Conservation (phyloP, 2,329 filamentous ascomycete genomes). For the Aphanoascus verrucosus region DNA sequence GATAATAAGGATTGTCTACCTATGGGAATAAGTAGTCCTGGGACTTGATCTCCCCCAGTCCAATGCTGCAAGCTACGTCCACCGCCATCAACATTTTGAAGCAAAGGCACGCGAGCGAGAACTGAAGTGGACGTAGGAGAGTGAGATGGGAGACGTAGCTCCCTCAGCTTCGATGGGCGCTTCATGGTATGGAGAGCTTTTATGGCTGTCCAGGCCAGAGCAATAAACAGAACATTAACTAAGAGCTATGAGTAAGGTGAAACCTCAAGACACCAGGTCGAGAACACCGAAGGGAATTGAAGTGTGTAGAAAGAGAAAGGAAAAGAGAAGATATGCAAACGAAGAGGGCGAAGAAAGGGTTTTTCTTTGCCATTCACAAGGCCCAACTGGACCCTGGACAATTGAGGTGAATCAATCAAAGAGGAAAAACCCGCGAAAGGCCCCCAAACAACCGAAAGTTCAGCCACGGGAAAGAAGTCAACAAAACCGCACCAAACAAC, state of each 20-base stretch:
- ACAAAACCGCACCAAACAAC: background rate
- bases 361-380: background rate
- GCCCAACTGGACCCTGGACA: background rate
- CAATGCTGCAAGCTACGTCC: constrained; percentile 12
- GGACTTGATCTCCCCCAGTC: constrained; percentile 24
- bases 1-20: constrained; percentile 16
- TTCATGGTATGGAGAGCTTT: constrained; percentile 4
- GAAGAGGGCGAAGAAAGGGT: background rate
- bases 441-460: background rate
- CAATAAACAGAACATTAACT: background rate
- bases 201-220: constrained; percentile 2
- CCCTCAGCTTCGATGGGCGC: constrained; percentile 10
- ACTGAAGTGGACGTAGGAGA: constrained; percentile 12
- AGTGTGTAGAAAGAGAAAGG: background rate
- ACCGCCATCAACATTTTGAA: background rate
- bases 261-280: constrained; percentile 3
- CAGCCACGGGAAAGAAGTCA: background rate
- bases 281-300: background rate
- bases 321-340: background rate
- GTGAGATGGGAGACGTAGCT: constrained; percentile 8
- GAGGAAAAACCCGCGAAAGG: background rate
- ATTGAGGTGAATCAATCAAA: background rate
- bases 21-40: constrained; percentile 25
- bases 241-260: background rate
- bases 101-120: constrained; percentile 12